Evolutionary conservation across 306 rosid genomes (phyloP).

Genomic region (Cicer bijugum): DNA sequence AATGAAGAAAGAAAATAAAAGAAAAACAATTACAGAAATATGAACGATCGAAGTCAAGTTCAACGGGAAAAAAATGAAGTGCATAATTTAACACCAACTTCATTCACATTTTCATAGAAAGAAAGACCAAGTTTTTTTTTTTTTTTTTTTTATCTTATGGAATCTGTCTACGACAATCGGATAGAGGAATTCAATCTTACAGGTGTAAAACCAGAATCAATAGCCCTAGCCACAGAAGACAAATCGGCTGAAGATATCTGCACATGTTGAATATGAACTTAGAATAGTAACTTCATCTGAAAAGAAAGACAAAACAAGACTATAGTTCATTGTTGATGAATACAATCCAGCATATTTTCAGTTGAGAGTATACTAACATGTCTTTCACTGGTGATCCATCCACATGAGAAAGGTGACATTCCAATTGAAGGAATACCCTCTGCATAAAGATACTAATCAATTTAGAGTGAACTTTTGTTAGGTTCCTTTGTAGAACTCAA

Average conservation of each 20-base stretch:
- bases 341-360: constrained; percentile 32
- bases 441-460: constrained; percentile 51
- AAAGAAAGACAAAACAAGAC: constrained; percentile 24
- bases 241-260: constrained; percentile 79
- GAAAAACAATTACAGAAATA: constrained; percentile 8
- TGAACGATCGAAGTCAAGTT: constrained; percentile 14
- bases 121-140: constrained; percentile 5
- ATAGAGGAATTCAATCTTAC: constrained; percentile 57
- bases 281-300: constrained; percentile 33
- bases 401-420: constrained; percentile 92
- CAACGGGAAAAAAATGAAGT: not conserved
- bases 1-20: not conserved
- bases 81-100: constrained; percentile 2
- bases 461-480: constrained; percentile 24
- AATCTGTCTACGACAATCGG: constrained; percentile 2
- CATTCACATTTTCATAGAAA: constrained; percentile 16
- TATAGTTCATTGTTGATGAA: constrained; percentile 16
- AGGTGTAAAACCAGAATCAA: constrained; percentile 80
- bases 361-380: constrained; percentile 56
- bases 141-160: constrained; percentile 16
- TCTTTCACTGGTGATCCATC: constrained; percentile 79
- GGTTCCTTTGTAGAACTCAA: no score
- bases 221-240: constrained; percentile 65
- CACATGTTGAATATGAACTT: constrained; percentile 43
- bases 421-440: constrained; percentile 95